A percentile compares a stretch with the other conserved stretches of the same genome.
phyloP scores from a whole-genome alignment of 805 yeast genomes.

The Candida coquimbonensis region DNA sequence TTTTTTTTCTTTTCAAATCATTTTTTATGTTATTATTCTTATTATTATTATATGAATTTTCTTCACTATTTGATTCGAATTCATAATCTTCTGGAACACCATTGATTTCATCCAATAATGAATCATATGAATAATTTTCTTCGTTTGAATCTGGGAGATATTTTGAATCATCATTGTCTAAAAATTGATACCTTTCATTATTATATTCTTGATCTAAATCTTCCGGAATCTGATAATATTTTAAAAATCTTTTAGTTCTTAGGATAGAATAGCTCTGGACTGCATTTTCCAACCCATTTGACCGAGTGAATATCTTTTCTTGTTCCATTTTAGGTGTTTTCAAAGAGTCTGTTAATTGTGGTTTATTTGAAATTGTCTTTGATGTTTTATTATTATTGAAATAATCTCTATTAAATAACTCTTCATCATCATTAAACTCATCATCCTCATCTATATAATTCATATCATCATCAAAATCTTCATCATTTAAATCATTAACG shows the following conservation, averaged over 20 bases:
- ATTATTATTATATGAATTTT: background rate
- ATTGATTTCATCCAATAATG: constrained; percentile 44
- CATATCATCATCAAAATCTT: constrained; percentile 36
- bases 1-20: background rate
- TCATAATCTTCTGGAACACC: constrained; percentile 39
- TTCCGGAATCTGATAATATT: constrained; percentile 32
- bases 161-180: constrained; percentile 6
- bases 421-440: constrained; percentile 28
- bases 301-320: background rate
- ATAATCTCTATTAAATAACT: constrained; percentile 22
- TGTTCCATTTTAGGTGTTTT: too few species aligned
- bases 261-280: background rate
- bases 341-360: background rate
- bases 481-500: constrained; percentile 33
- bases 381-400: constrained; percentile 20
- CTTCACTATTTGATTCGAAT: constrained; percentile 8
- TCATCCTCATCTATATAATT: constrained; percentile 31
- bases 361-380: background rate
- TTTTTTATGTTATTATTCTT: background rate
- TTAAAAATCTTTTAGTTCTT: constrained; percentile 19
- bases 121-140: constrained; percentile 27
- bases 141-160: background rate
- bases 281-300: background rate
- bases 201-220: constrained; percentile 29
- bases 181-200: background rate